Conservation (phyloP, 192 early-diverging fungal species). For the Linnemannia zychae region DNA sequence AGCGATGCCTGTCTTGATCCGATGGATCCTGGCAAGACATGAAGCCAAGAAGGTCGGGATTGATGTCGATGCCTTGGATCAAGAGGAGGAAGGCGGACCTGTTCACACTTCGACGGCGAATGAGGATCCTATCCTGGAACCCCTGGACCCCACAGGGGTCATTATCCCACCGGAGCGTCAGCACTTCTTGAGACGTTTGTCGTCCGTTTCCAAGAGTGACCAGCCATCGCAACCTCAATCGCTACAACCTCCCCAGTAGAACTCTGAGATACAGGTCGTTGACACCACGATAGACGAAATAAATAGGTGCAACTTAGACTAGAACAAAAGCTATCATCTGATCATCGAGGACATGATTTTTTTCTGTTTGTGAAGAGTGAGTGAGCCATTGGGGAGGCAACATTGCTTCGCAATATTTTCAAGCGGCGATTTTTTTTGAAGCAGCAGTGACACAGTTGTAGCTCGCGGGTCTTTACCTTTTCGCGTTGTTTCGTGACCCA, state of each 20-base stretch:
- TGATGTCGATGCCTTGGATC: conserved; percentile 22
- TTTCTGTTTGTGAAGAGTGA: too few species aligned
- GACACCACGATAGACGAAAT: background rate
- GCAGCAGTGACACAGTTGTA: background rate
- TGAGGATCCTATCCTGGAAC: conserved; percentile 44
- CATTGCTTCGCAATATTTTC: too few species aligned
- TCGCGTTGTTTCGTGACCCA: too few species aligned
- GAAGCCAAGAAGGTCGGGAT: conserved; percentile 54
- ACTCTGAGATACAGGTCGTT: too few species aligned
- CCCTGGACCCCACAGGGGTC: conserved; percentile 48
- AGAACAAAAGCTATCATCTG: background rate
- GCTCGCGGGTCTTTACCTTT: background rate
- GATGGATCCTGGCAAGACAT: conserved; percentile 40
- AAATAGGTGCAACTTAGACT: background rate
- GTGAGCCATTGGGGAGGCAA: too few species aligned
- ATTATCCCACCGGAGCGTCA: conserved; percentile 49
- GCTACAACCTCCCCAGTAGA: background rate
- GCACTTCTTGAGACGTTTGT: conserved; percentile 37
- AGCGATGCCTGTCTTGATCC: conserved; percentile 62
- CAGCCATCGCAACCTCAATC: background rate
- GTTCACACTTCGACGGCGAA: background rate
- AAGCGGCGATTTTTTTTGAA: background rate
- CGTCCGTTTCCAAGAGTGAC: background rate
- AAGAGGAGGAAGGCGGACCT: conserved; percentile 19
- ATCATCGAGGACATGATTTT: too few species aligned